A percentile compares a stretch with the other conserved stretches of the same genome.
phyloP scores from a whole-genome alignment of 2,329 filamentous ascomycete genomes.

The Alternaria infectoria region DNA sequence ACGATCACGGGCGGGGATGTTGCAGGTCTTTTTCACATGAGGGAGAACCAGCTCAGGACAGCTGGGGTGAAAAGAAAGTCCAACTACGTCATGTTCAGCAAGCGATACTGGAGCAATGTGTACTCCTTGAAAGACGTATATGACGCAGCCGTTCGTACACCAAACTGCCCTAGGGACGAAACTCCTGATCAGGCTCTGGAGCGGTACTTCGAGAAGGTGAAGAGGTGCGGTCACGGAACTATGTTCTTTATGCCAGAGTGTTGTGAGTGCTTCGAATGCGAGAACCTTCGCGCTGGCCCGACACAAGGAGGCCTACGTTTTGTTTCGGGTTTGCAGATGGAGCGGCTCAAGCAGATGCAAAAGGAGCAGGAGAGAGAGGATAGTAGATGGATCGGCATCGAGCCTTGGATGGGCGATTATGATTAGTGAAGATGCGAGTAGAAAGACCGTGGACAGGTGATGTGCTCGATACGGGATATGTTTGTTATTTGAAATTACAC shows the following conservation, averaged over 20 bases:
- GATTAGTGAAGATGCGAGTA: too few species aligned
- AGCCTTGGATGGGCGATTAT: background rate
- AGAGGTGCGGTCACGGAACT: background rate
- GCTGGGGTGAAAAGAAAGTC: background rate
- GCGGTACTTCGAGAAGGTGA: background rate
- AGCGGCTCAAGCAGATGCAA: background rate
- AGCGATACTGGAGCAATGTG: background rate
- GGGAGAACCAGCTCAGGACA: too few species aligned
- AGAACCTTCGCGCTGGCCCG: background rate
- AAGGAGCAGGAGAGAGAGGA: background rate
- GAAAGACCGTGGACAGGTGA: too few species aligned
- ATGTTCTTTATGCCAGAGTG: background rate
- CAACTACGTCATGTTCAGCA: background rate
- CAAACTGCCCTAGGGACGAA: background rate
- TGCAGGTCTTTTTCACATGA: too few species aligned
- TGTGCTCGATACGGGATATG: too few species aligned
- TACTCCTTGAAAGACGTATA: background rate
- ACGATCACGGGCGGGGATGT: too few species aligned
- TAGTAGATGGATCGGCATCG: background rate
- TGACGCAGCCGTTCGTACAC: background rate
- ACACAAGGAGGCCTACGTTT: background rate
- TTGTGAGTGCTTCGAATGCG: background rate
- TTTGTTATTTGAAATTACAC: too few species aligned
- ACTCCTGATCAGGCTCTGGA: background rate
- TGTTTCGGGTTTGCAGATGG: background rate